These are phyloP conservation scores for Heritiera littoralis DNA, from an alignment of 345 rosid species.

Conservation along the genomic window DNA sequence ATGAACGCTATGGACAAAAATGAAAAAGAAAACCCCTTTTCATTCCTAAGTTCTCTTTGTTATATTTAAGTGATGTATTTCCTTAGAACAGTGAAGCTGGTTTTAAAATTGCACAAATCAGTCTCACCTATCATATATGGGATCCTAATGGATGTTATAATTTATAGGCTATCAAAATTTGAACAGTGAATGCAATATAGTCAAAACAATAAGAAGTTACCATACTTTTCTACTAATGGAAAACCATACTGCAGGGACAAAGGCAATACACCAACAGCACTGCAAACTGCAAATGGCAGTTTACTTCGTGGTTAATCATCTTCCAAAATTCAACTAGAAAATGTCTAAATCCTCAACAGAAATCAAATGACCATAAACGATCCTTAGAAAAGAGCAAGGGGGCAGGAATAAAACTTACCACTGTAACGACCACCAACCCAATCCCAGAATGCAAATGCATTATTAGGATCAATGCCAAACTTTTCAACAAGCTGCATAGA, in stretches of 20 bases:
- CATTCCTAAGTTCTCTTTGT: not conserved
- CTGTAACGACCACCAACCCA: conserved; percentile 99
- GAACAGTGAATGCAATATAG: not conserved
- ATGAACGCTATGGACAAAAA: not conserved
- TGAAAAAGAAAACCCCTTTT: conserved; percentile 1
- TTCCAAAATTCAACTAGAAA: conserved; percentile 14
- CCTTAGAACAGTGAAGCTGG: not conserved
- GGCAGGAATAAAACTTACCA: conserved; percentile 50
- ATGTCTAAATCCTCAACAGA: not conserved
- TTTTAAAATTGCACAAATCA: not conserved
- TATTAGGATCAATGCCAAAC: conserved; percentile 93
- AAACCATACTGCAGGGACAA: conserved; percentile 93
- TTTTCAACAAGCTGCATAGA: conserved; percentile 83
- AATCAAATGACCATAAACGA: not conserved
- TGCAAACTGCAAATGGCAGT: conserved; percentile 72
- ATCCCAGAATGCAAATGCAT: conserved; percentile 99
- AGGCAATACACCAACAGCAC: conserved; percentile 98
- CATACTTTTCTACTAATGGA: conserved; percentile 85
- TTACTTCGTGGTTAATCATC: conserved; percentile 23
- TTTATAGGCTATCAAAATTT: not conserved
- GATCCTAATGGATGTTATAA: not conserved
- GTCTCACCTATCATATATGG: not conserved
- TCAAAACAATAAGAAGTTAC: conserved; percentile 32
- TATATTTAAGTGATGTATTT: not conserved
- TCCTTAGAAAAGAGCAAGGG: not conserved